Evolutionary conservation across 2,329 filamentous ascomycete species (phyloP), one percentile per base, ranked within the genome.

Genomic region (Boeremia exigua): DNA sequence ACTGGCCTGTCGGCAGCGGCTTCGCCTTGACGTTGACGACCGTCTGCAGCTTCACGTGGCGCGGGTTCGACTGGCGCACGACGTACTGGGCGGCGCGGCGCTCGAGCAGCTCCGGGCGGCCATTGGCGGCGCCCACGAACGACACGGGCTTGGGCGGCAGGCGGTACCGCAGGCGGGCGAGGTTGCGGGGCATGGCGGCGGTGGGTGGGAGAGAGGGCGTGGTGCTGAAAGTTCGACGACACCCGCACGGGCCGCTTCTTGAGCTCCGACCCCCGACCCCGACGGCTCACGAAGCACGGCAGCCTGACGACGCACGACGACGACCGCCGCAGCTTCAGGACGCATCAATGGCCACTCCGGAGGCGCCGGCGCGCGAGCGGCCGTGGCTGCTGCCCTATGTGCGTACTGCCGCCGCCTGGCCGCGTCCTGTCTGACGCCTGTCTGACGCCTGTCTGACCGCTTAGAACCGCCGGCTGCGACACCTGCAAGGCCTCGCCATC

Each of bases 391-490:
- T 77, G 38, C 72, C 73, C 44, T 73, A 70, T 54, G 74, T 76
- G 55, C 23, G 67, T 63, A 36, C 34, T 23, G 15, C 25, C 6
- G 14, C 34, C 11, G 1, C 7, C n/a, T n/a, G n/a, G n/a, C n/a
- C n/a, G n/a, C n/a, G n/a, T n/a, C n/a, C n/a, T n/a, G n/a, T n/a
- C n/a, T n/a, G n/a, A n/a, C 10, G n/a, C 32, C 9, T 32, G n/a
- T 5, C 52, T 55, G 40, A 54, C 39, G n/a, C n/a, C 19, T 23
- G 19, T 23, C 19, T 23, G 19, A 23, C 28, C 36, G 23, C 14
- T 1, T 19, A 95, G 82, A 97, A 96, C 75, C 90, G 92, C 73
- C 92, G 89, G 74, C 82, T 98, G 48, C 88, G 94, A 50, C 93
- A 97, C 79, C 84, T 97, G 4, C 88, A 91, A 67, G 92, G 91